These are phyloP conservation scores for Lizonia empirigonia DNA, from an alignment of 2,329 filamentous ascomycete species.

Conservation along the genomic window DNA sequence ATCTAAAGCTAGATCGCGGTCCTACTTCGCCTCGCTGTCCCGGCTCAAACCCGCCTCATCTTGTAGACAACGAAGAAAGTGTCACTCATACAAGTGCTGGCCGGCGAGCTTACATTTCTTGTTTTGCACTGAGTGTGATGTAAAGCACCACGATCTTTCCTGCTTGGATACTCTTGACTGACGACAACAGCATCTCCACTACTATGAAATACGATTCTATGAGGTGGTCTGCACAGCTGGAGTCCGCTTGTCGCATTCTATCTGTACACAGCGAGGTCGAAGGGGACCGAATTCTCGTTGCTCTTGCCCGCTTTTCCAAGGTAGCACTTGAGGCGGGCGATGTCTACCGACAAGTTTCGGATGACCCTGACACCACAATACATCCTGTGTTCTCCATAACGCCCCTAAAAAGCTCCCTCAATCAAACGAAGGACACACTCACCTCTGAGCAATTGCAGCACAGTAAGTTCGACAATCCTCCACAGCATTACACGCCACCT, in stretches of 20 bases:
- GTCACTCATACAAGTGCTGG: constrained; percentile 54
- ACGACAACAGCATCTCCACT: constrained; percentile 25
- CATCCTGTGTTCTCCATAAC: constrained; percentile 22
- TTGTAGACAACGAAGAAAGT: constrained; percentile 4
- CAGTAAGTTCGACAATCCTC: constrained; percentile 8
- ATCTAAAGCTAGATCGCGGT: constrained; percentile 30
- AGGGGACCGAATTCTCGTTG: constrained; percentile 58
- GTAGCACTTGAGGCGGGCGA: constrained; percentile 31
- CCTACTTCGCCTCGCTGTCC: constrained; percentile 6
- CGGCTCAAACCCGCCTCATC: constrained; percentile 12
- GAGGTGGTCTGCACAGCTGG: constrained; percentile 64
- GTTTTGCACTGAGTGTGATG: constrained; percentile 54
- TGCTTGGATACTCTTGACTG: background rate
- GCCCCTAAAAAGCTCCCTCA: constrained; percentile 18
- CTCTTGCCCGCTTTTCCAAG: constrained; percentile 45
- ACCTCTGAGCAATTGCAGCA: constrained; percentile 17
- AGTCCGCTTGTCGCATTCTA: constrained; percentile 55
- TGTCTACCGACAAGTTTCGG: constrained; percentile 28
- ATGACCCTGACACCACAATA: constrained; percentile 13
- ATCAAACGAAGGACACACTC: constrained; percentile 14
- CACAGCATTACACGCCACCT: background rate
- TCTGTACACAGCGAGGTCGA: constrained; percentile 49
- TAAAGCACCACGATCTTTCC: constrained; percentile 17
- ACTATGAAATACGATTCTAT: constrained; percentile 52
- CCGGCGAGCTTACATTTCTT: constrained; percentile 55